Conservation (phyloP, 495 filamentous ascomycete genomes). For the Talaromyces liani region DNA sequence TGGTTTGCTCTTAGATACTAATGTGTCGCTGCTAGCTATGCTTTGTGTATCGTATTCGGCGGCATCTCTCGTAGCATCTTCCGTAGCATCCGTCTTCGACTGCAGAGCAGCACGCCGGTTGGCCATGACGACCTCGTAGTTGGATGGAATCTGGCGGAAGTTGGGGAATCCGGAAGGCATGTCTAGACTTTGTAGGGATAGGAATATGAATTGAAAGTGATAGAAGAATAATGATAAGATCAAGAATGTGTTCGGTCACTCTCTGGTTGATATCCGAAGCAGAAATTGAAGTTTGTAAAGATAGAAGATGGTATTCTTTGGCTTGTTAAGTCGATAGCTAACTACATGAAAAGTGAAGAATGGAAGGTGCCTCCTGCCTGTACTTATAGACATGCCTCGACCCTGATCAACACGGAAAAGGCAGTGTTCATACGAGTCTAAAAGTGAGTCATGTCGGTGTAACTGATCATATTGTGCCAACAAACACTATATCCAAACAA, state of each 20-base stretch:
- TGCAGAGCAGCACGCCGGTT: neutral
- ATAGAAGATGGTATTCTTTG: neutral
- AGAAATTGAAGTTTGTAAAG: neutral
- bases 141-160: neutral
- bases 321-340: neutral
- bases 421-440: neutral
- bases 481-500: neutral
- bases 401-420: neutral
- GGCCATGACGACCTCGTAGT: conserved; percentile 2
- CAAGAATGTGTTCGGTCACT: neutral
- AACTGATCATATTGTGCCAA: neutral
- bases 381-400: neutral
- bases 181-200: neutral
- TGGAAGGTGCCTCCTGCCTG: neutral
- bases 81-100: neutral
- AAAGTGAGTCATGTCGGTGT: neutral
- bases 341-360: neutral
- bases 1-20: neutral
- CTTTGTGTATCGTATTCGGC: neutral
- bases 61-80: neutral
- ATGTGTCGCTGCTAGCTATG: neutral
- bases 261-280: too few relatives aligned
- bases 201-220: neutral
- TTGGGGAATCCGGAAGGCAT: conserved; percentile 3
- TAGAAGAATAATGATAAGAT: neutral